Conservation (phyloP, 164 flowering plant genomes). For the Echeveria elegans region DNA sequence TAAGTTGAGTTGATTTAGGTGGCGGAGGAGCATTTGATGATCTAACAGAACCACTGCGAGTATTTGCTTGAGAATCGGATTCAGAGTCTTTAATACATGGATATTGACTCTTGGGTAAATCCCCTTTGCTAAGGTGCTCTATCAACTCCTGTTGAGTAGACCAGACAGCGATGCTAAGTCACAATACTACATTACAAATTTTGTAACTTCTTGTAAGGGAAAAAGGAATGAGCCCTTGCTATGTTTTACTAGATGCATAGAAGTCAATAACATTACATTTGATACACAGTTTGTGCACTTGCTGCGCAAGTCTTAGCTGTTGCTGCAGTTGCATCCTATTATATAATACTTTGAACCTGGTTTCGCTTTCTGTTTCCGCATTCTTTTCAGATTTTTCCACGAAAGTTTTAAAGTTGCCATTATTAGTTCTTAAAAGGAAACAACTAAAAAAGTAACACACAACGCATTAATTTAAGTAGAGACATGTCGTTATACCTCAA, state of each 20-base stretch:
- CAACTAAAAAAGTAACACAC: background rate
- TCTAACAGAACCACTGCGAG: conserved; percentile 13
- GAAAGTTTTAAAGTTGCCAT: background rate
- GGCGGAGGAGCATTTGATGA: conserved; percentile 18
- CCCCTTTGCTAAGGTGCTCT: conserved; percentile 73
- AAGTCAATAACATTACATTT: background rate
- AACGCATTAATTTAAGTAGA: background rate
- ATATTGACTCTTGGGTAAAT: conserved; percentile 67
- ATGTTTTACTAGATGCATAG: background rate
- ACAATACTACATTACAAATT: background rate
- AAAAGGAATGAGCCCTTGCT: background rate
- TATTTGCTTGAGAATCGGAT: conserved; percentile 23
- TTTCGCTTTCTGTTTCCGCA: background rate
- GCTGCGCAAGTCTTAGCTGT: no score
- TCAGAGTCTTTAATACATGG: conserved; percentile 62
- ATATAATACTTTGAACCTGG: background rate
- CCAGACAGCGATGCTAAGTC: background rate
- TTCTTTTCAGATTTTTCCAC: background rate
- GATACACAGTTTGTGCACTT: background rate
- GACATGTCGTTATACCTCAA: conserved; percentile 24
- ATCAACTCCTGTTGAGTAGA: conserved; percentile 57
- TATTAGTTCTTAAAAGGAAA: no score
- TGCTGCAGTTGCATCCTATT: background rate
- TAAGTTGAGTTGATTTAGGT: conserved; percentile 23
- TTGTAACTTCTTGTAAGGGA: background rate